These are phyloP conservation scores for Coemansia sp. DNA, from an alignment of 192 early-diverging fungal genomes.

Conservation along the genomic window DNA sequence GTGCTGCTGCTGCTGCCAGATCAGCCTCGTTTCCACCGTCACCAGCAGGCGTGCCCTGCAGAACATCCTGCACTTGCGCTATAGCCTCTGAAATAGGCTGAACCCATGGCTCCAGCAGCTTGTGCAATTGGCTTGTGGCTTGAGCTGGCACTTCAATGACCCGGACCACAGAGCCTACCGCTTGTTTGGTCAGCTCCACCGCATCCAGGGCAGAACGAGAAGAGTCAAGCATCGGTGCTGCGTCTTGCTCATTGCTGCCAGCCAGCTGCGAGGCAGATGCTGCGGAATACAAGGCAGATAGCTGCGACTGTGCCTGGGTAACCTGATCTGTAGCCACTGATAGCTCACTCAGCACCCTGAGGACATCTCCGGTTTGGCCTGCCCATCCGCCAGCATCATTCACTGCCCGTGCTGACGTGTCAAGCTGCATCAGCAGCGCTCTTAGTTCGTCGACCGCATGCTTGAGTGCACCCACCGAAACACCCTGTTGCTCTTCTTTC, in stretches of 20 bases:
- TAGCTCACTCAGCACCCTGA: slow-evolving; percentile 7
- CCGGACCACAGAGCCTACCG: background rate
- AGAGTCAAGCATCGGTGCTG: slow-evolving; percentile 7
- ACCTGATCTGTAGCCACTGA: slow-evolving; percentile 6
- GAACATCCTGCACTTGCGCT: background rate
- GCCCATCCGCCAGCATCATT: slow-evolving; percentile 33
- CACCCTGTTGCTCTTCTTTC: background rate
- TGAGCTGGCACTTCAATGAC: background rate
- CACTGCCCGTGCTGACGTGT: slow-evolving; percentile 9
- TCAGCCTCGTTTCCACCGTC: background rate
- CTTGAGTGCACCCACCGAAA: slow-evolving; percentile 15
- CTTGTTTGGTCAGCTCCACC: slow-evolving; percentile 1
- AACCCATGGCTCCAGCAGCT: slow-evolving; percentile 7
- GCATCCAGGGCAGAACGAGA: slow-evolving; percentile 7
- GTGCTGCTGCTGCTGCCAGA: slow-evolving; percentile 23
- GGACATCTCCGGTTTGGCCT: background rate
- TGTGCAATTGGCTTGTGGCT: background rate
- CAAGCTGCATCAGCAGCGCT: slow-evolving; percentile 26
- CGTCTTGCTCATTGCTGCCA: slow-evolving; percentile 2
- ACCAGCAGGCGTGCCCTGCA: background rate
- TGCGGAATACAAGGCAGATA: slow-evolving; percentile 4
- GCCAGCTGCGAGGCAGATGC: slow-evolving; percentile 10
- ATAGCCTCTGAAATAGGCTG: background rate
- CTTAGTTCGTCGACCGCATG: slow-evolving; percentile 13
- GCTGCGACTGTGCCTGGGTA: slow-evolving; percentile 5